These are phyloP conservation scores for Waltiozyma solani DNA, from an alignment of 1,139 yeast species.

Conservation along the genomic window DNA sequence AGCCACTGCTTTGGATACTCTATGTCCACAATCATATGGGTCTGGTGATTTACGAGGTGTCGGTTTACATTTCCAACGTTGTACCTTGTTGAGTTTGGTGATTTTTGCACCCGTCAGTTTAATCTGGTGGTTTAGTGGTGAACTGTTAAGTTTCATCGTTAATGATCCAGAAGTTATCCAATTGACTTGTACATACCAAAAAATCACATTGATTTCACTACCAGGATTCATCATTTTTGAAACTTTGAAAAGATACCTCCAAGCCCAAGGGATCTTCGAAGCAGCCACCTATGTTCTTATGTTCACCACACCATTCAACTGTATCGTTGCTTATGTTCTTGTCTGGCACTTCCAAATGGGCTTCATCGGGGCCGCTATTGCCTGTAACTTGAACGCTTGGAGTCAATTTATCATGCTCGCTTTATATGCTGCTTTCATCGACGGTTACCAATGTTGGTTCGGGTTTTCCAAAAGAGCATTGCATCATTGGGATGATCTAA, in stretches of 20 bases:
- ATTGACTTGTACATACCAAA: constrained; percentile 26
- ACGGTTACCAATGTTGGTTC: constrained; percentile 68
- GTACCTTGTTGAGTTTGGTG: constrained; percentile 30
- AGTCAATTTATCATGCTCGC: constrained; percentile 47
- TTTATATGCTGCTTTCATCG: constrained; percentile 44
- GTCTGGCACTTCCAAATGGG: constrained; percentile 30
- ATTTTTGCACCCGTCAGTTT: constrained; percentile 25
- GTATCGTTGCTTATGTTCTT: constrained; percentile 25
- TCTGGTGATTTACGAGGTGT: constrained; percentile 26
- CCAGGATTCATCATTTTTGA: constrained; percentile 33
- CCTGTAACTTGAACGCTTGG: constrained; percentile 65
- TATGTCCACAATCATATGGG: constrained; percentile 45
- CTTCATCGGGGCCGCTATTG: constrained; percentile 48
- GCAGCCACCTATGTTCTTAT: constrained; percentile 32
- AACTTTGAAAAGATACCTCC: constrained; percentile 32
- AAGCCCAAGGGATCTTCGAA: constrained; percentile 31
- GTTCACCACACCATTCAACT: constrained; percentile 29
- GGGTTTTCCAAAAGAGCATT: constrained; percentile 44
- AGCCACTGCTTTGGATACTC: constrained; percentile 44
- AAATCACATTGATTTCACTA: constrained; percentile 25
- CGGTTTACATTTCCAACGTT: constrained; percentile 33
- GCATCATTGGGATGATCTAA: constrained; percentile 49
- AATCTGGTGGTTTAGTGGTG: constrained; percentile 31
- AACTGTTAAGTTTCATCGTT: constrained; percentile 23
- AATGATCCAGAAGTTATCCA: constrained; percentile 24